Base-by-base conservation (phyloP, 2,329 filamentous ascomycete species). In the Aspergillus ibericus region DNA sequence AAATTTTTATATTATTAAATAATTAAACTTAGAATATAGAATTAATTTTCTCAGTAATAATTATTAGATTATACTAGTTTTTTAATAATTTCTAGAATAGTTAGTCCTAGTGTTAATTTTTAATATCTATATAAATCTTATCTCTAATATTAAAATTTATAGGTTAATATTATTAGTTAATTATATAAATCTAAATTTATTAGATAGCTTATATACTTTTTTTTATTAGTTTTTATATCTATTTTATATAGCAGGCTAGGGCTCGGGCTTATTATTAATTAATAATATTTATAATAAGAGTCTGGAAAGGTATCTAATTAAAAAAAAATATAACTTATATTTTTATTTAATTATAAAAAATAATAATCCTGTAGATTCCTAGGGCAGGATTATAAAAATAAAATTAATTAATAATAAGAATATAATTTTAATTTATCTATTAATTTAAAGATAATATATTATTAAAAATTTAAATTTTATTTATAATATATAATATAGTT, bases 131-230 rank as follows among this genome's bases (percentile, higher is more conserved):
- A 48, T 32, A 48, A 48, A 27, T 25, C 22, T 12, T 25, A 48
- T n/a, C 10, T 48, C 32, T 25, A 29, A 27, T 27, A n/a, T 29
- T 27, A 29, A 48, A 48, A 27, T 27, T 25, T 25, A n/a, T 36
- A 36, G 7, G n/a, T 36, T 36, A 36, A 44, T 42, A 48, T 48
- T n/a, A 18, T 5, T 46, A 40, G 40, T 48, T 32, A 44, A 38
- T 42, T 25, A 42, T 55, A 51, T 34, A 51, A 51, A 40, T 29
- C 44, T 54, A 60, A 9, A 29, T 7, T 29, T 29, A 9, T 29
- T 29, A 29, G 5, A 29, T 29, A 29, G 5, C 5, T 15, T 36
- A 36, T 36, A 18, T 42, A 42, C 18, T 20, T 42, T 42, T 18
- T 9, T 42, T 15, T 36, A 36, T 15, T 15, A 36, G 6, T 0